Base-by-base conservation (phyloP, 1,284 basidiomycete genomes). In the Moesziomyces globuligerus region DNA sequence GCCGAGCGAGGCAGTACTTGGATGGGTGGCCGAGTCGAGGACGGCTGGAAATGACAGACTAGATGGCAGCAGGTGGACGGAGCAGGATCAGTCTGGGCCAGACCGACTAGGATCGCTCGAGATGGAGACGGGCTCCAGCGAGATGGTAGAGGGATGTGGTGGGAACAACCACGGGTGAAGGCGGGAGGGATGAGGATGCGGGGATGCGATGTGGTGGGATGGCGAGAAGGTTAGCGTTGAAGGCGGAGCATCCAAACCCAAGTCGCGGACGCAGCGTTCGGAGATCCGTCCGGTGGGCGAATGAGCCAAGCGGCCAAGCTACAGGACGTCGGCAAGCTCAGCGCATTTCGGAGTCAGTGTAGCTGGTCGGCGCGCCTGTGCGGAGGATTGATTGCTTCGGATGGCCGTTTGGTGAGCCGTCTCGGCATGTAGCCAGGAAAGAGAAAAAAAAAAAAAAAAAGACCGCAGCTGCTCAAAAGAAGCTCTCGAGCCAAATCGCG, bases 371-470 rank as follows among this genome's bases (percentile, higher is more conserved):
- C n/a, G n/a, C n/a, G n/a, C n/a, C n/a, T n/a, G n/a, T 39, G 38
- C 18, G 21, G 23, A 41, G 40, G 23, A 34, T 34, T 34, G 21
- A 41, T 24, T 23, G 40, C 23, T 23, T 41, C 21, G 40, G 21
- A 25, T 41, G 15, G 40, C 40, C 17, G 15, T n/a, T 17, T 13
- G 17, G 32, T 25, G 21, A 34, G 15, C 43, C 26, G 37, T 46
- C 41, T 23, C 11, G 29, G 24, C n/a, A n/a, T n/a, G n/a, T n/a
- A n/a, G n/a, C n/a, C n/a, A 37, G 26, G 17, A 38, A 17, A 25
- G 23, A n/a, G 7, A 20, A 24, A 39, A 17, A 6, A 28, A 46
- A 54, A 32, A 54, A 36, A 8, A 32, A n/a, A 36, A 18, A 41
- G 13, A n/a, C 18, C 15, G 36, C 36, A 11, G 36, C 15, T 37